Base-by-base conservation (phyloP, 2,329 filamentous ascomycete genomes). In the Rutstroemia sp. region DNA sequence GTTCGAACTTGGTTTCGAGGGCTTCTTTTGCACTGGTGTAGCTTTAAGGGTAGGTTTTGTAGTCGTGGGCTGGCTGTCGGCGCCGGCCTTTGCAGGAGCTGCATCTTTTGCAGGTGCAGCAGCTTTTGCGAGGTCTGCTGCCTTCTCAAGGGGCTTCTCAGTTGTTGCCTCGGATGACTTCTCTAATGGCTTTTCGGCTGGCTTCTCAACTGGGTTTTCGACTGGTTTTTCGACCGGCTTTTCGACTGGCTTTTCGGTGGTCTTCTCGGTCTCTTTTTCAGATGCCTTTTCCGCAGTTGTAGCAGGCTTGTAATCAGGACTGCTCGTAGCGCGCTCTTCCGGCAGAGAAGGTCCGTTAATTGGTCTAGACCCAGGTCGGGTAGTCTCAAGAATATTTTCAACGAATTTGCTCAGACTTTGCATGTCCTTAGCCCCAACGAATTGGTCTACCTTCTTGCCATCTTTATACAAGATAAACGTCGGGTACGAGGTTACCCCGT, bases 391-490 rank as follows among this genome's bases (percentile, higher is more conserved):
- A 8, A 80, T 81, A 57, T 82, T 77, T 72, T 97, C 94, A 23
- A 97, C 77, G 68, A 87, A 83, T 1, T 78, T 73, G 67, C 84
- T 87, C 64, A 96, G 69, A 4, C 75, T 70, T 27, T 79, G 73
- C 68, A 96, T 83, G 54, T 79, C 76, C 72, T 88, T 89, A 36
- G 77, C 78, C 36, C 90, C 92, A 16, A 76, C 76, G 55, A 87
- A 78, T 51, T 76, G 75, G 57, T 88, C 83, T 5, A 84, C 71
- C 48, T 81, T 73, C 65, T 87, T 78, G 56, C 91, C 91, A 70
- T 95, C 79, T 69, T 94, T 86, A 75, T 85, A 96, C 10, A 97
- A 75, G 21, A 83, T 74, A 46, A 95, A 88, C 1, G 84, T 87
- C 0, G 94, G 94, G 68, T 83, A 97, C 17, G 81, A 82, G 49